These are phyloP conservation scores for Acacia acuminata DNA, from an alignment of 306 rosid species.

Conservation along the genomic window DNA sequence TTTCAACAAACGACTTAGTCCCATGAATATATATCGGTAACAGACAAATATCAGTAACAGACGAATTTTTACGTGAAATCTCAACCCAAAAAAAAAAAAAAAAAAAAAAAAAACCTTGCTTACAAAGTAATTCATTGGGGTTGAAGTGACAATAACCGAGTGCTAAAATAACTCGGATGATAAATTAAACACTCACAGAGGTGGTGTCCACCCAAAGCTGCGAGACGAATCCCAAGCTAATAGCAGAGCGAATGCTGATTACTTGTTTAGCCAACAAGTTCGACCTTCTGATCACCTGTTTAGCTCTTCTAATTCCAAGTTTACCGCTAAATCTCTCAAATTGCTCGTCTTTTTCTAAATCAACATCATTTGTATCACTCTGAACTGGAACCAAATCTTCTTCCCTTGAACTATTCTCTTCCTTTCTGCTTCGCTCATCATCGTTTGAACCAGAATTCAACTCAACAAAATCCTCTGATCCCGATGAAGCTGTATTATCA, in stretches of 20 bases:
- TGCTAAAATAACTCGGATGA: neutral
- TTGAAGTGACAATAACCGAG: neutral
- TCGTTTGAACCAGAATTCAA: neutral
- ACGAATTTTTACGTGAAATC: neutral
- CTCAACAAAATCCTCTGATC: neutral
- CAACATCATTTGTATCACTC: constrained; percentile 11
- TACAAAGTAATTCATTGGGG: neutral
- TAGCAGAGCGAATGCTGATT: constrained; percentile 67
- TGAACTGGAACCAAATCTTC: constrained; percentile 14
- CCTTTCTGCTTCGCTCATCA: constrained; percentile 19
- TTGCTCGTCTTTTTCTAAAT: constrained; percentile 38
- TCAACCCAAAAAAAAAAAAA: neutral
- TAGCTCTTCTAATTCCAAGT: constrained; percentile 52
- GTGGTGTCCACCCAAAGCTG: constrained; percentile 93
- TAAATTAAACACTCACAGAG: constrained; percentile 55
- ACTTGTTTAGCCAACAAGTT: constrained; percentile 88
- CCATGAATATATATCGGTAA: neutral
- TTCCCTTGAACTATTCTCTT: constrained; percentile 5
- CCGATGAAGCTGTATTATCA: neutral
- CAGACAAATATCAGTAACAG: neutral
- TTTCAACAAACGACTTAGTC: neutral
- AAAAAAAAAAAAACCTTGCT: neutral
- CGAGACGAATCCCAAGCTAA: constrained; percentile 78
- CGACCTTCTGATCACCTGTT: constrained; percentile 70
- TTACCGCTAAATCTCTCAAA: constrained; percentile 40